phyloP scores from a whole-genome alignment of 345 rosid genomes.

The Arabis hirsuta region DNA sequence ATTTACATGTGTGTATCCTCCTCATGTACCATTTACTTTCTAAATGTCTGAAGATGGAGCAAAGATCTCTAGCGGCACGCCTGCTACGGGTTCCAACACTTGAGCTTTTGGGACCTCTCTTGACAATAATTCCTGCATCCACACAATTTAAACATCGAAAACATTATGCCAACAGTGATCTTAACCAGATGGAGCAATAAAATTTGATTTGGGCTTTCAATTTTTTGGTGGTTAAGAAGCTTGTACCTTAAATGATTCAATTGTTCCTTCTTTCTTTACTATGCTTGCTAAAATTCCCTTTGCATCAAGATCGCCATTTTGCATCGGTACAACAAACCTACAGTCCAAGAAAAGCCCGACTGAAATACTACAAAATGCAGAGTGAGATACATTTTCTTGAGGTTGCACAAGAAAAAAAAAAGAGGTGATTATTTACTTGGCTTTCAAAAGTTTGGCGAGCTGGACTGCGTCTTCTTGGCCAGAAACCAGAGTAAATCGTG shows the following conservation, averaged over 20 bases:
- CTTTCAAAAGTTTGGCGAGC: conserved; percentile 76
- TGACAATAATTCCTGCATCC: conserved; percentile 63
- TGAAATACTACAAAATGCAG: conserved; percentile 13
- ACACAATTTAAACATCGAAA: conserved; percentile 3
- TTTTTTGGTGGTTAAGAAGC: conserved; percentile 8
- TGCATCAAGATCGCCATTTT: conserved; percentile 85
- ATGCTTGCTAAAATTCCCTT: conserved; percentile 73
- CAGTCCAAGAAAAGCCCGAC: conserved; percentile 23
- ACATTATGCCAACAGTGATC: conserved; percentile 7
- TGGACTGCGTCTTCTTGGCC: conserved; percentile 96
- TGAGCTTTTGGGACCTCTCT: conserved; percentile 69
- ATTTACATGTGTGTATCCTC: conserved; percentile 14
- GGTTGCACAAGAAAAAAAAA: neutral
- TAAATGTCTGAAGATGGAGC: conserved; percentile 39
- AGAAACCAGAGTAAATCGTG: conserved; percentile 79
- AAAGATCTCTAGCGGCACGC: conserved; percentile 64
- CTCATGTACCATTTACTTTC: conserved; percentile 13
- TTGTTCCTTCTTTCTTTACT: conserved; percentile 69
- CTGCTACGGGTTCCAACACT: conserved; percentile 73
- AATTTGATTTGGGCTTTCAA: neutral
- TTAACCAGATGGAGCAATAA: neutral
- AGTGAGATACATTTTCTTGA: conserved; percentile 2
- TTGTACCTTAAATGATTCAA: conserved; percentile 79
- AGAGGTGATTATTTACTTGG: conserved; percentile 57
- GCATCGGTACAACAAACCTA: conserved; percentile 87